phyloP scores from a whole-genome alignment of 2,329 filamentous ascomycete genomes.

The Pseudocercospora fijiensis region DNA sequence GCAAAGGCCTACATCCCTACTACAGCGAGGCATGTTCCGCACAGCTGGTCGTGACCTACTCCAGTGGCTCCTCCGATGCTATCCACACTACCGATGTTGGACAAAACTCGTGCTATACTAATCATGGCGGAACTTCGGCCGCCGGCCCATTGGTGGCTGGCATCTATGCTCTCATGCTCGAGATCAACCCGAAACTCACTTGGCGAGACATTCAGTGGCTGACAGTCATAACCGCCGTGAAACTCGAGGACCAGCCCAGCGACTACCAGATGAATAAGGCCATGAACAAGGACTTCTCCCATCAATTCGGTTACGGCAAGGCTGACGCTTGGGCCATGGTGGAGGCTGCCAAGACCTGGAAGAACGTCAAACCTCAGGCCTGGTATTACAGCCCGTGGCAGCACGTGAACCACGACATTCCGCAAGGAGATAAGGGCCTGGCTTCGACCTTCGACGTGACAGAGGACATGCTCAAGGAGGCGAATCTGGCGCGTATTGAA shows the following conservation, averaged over 20 bases:
- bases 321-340: slow-evolving; percentile 85
- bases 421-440: slow-evolving; percentile 78
- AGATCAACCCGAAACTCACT: slow-evolving; percentile 78
- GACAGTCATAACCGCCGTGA: slow-evolving; percentile 78
- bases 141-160: slow-evolving; percentile 91
- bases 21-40: slow-evolving; percentile 97
- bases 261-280: slow-evolving; percentile 76
- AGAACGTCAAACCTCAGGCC: slow-evolving; percentile 87
- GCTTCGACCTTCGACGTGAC: slow-evolving; percentile 81
- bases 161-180: slow-evolving; percentile 83
- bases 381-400: slow-evolving; percentile 96
- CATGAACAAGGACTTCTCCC: slow-evolving; percentile 83
- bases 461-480: slow-evolving; percentile 71
- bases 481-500: slow-evolving; percentile 83
- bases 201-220: slow-evolving; percentile 97
- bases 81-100: slow-evolving; percentile 98
- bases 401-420: slow-evolving; percentile 80
- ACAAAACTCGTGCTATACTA: slow-evolving; percentile 68
- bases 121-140: slow-evolving; percentile 93
- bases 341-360: slow-evolving; percentile 79
- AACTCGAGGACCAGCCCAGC: slow-evolving; percentile 66
- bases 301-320: slow-evolving; percentile 94
- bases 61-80: slow-evolving; percentile 80
- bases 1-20: slow-evolving; percentile 82
- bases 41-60: slow-evolving; percentile 93